phyloP scores from a whole-genome alignment of 2,329 filamentous ascomycete genomes.

The Dissoconium aciculare region DNA sequence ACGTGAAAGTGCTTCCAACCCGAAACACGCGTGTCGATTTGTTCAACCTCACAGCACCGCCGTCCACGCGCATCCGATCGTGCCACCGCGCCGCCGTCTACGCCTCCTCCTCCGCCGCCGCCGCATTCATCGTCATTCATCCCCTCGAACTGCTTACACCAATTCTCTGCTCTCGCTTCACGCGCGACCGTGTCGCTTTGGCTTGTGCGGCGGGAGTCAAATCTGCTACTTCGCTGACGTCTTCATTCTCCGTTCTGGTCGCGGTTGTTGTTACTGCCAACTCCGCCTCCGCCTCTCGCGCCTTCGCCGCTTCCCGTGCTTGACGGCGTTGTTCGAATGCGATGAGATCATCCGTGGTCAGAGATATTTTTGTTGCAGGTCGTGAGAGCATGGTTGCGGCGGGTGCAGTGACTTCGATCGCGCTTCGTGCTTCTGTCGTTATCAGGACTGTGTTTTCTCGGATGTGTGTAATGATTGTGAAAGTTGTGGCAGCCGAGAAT shows the following conservation, averaged over 20 bases:
- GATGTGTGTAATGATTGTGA: neutral
- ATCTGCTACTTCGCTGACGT: neutral
- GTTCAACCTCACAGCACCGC: too few species aligned
- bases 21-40: too few species aligned
- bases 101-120: too few species aligned
- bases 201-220: neutral
- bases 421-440: too few species aligned
- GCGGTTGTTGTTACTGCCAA: neutral
- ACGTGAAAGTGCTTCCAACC: too few species aligned
- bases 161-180: neutral
- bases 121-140: too few species aligned
- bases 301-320: neutral
- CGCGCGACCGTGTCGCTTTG: neutral
- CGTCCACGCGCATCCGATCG: too few species aligned
- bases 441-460: too few species aligned
- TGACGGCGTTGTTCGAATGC: neutral
- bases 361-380: neutral
- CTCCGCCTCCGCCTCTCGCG: too few species aligned
- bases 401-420: neutral
- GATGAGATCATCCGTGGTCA: slow-evolving; percentile 1
- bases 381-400: neutral
- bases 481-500: neutral
- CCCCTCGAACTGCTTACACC: slow-evolving; percentile 1
- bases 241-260: neutral
- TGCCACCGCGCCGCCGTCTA: too few species aligned